Percentiles rank a stretch among this genome's conserved stretches.
phyloP scores from a whole-genome alignment of 805 yeast species.

The Monosporozyma unispora region DNA sequence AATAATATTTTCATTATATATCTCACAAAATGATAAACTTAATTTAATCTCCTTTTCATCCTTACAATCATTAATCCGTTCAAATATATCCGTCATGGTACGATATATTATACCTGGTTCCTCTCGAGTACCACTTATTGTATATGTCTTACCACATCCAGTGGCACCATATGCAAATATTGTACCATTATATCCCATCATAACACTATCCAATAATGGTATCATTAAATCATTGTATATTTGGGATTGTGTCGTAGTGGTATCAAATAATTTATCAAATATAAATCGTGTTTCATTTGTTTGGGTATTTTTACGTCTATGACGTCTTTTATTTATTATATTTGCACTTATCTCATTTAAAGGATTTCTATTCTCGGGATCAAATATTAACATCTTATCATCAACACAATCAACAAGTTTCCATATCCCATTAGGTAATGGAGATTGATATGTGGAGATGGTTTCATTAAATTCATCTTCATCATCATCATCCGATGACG shows the following conservation, averaged over 20 bases:
- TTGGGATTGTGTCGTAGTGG: constrained; percentile 50
- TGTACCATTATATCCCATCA: constrained; percentile 84
- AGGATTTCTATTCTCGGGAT: constrained; percentile 71
- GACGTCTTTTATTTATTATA: not conserved
- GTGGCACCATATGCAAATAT: constrained; percentile 97
- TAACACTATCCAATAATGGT: constrained; percentile 62
- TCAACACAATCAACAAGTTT: constrained; percentile 73
- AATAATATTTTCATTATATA: constrained; percentile 81
- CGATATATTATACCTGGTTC: constrained; percentile 73
- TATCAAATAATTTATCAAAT: constrained; percentile 74
- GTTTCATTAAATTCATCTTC: not conserved
- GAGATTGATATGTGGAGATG: not conserved
- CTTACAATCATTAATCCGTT: constrained; percentile 38
- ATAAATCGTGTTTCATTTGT: constrained; percentile 64
- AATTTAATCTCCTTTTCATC: too few species aligned
- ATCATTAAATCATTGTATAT: constrained; percentile 59
- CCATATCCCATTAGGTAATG: constrained; percentile 36
- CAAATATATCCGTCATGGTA: constrained; percentile 69
- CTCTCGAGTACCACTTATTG: constrained; percentile 67
- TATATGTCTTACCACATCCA: constrained; percentile 95
- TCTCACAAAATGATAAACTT: constrained; percentile 63
- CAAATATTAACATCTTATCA: constrained; percentile 77
- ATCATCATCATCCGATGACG: not conserved
- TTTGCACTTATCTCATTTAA: constrained; percentile 15
- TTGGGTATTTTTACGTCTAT: not conserved